phyloP scores from a whole-genome alignment of 83 land plant genomes.

The Picea mariana region DNA sequence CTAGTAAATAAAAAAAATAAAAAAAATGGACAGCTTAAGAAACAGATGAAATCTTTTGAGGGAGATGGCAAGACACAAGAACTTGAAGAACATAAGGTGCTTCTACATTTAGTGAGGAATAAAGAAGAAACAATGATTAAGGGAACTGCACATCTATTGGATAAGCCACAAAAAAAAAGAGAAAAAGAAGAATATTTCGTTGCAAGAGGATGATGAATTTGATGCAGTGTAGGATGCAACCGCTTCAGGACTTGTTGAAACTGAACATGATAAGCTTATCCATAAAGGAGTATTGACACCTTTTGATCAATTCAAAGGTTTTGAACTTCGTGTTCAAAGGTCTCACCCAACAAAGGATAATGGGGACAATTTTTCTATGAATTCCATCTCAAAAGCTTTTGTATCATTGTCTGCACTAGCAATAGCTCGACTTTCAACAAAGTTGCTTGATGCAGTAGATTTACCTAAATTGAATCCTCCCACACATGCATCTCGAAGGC shows the following conservation, averaged over 20 bases:
- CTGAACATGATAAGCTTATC: conserved; percentile 89
- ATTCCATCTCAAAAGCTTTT: conserved; percentile 59
- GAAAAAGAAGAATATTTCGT: conserved; percentile 32
- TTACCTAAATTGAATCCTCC: conserved; percentile 82
- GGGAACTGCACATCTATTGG: conserved; percentile 20
- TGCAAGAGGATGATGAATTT: conserved; percentile 76
- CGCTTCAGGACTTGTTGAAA: conserved; percentile 86
- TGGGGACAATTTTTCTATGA: conserved; percentile 36
- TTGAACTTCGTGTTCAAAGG: conserved; percentile 84
- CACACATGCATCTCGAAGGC: conserved; percentile 72
- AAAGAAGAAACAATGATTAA: conserved; percentile 17
- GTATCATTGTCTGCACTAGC: conserved; percentile 68
- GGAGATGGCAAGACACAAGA: conserved; percentile 35
- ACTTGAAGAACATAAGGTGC: conserved; percentile 22
- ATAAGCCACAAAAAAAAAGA: conserved; percentile 16
- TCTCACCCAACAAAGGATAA: conserved; percentile 35
- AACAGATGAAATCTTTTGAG: conserved; percentile 45
- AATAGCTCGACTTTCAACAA: conserved; percentile 74
- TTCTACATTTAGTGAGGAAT: background rate
- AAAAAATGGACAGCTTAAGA: conserved; percentile 51
- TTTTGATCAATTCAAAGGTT: conserved; percentile 81
- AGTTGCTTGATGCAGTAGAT: conserved; percentile 68
- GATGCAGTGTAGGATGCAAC: conserved; percentile 88
- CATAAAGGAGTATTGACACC: conserved; percentile 92
- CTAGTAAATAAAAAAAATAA: no score